Conservation (phyloP, 2,329 filamentous ascomycete species). For the Tolypocladium ovalisporum region DNA sequence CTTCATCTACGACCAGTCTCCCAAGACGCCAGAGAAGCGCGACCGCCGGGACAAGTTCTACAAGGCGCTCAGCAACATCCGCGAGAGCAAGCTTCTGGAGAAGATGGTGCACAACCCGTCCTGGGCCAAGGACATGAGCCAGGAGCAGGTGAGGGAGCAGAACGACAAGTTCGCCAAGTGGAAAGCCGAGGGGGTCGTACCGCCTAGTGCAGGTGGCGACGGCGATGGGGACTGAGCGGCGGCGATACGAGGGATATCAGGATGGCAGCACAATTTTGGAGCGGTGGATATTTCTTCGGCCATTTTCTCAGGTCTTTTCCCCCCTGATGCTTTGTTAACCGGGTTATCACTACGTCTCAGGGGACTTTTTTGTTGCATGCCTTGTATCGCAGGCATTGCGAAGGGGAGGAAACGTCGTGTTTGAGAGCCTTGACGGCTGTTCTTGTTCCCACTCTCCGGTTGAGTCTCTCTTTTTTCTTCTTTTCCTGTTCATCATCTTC, state of each 20-base stretch:
- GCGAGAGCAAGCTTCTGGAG: slow-evolving; percentile 60
- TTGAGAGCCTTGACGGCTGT: not conserved
- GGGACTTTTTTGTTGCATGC: not conserved
- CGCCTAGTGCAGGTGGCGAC: slow-evolving; percentile 6
- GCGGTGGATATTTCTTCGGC: not conserved
- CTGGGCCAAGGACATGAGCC: slow-evolving; percentile 69
- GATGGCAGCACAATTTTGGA: not conserved
- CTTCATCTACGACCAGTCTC: slow-evolving; percentile 59
- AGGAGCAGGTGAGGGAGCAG: slow-evolving; percentile 63
- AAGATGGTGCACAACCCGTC: slow-evolving; percentile 75
- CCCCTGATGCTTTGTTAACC: not conserved
- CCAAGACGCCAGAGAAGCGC: slow-evolving; percentile 57
- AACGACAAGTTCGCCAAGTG: slow-evolving; percentile 54
- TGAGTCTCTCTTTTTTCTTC: not conserved
- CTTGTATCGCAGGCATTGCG: not conserved
- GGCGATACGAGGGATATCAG: not conserved
- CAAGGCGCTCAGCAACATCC: slow-evolving; percentile 46
- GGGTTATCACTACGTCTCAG: not conserved
- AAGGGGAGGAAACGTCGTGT: not conserved
- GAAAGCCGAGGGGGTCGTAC: slow-evolving; percentile 36
- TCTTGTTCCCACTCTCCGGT: slow-evolving; percentile 3
- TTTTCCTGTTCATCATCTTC: slow-evolving; percentile 7
- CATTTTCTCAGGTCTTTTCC: not conserved
- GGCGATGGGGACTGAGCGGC: not conserved
- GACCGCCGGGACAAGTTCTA: slow-evolving; percentile 37